phyloP scores from a whole-genome alignment of 371 early-diverging fungal genomes.

The Capillidium heterosporum region DNA sequence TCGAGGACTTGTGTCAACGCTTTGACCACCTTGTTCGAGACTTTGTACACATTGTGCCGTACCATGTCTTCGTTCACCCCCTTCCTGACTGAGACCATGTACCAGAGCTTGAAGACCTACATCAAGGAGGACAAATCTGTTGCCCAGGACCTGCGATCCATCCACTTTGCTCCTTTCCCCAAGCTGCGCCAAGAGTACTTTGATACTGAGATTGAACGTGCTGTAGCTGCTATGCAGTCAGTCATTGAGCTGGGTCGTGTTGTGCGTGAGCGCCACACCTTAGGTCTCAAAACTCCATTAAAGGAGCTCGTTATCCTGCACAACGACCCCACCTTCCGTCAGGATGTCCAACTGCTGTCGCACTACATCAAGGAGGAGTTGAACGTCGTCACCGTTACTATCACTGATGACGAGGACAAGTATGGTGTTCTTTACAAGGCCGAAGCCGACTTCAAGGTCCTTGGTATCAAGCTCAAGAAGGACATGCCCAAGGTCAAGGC shows the following conservation, averaged over 20 bases:
- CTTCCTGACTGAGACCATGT: constrained; percentile 96
- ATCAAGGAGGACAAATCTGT: constrained; percentile 29
- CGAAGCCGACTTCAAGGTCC: constrained; percentile 75
- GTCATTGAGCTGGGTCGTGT: constrained; percentile 95
- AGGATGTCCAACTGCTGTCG: constrained; percentile 67
- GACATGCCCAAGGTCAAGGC: constrained; percentile 76
- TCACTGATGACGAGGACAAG: constrained; percentile 76
- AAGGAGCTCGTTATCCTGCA: constrained; percentile 87
- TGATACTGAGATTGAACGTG: constrained; percentile 84
- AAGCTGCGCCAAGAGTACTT: constrained; percentile 87
- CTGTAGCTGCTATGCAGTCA: constrained; percentile 87
- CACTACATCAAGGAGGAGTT: constrained; percentile 87
- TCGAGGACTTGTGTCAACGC: constrained; percentile 69
- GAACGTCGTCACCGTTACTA: constrained; percentile 68
- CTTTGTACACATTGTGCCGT: constrained; percentile 77
- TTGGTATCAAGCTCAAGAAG: constrained; percentile 80
- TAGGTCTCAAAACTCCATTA: constrained; percentile 95
- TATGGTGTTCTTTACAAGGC: constrained; percentile 85
- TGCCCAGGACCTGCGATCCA: constrained; percentile 58
- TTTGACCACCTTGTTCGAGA: constrained; percentile 85
- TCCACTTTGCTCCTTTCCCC: constrained; percentile 90
- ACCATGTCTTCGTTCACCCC: constrained; percentile 99
- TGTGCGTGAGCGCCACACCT: constrained; percentile 84
- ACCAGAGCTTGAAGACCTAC: constrained; percentile 74
- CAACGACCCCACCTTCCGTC: constrained; percentile 66